A percentile compares a stretch with the other conserved stretches of the same genome.
Conservation (phyloP, 148 eudicot species). For the Cornus suecica region DNA sequence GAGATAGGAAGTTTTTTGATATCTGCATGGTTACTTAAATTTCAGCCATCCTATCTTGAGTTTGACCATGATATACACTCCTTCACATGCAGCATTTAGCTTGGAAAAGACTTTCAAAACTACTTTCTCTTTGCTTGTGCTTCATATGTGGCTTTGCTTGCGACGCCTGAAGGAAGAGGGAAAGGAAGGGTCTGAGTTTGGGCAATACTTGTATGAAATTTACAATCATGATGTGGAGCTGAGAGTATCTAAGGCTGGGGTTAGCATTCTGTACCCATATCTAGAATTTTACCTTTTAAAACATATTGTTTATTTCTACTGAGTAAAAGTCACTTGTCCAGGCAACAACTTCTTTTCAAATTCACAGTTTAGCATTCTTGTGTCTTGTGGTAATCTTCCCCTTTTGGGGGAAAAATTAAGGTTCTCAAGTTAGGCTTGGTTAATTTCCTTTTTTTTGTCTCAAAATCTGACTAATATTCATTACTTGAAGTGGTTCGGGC, state of each 20-base stretch:
- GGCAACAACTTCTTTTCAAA: background rate
- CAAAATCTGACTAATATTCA: no score
- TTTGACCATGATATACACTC: conserved; percentile 1
- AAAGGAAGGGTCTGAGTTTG: conserved; percentile 87
- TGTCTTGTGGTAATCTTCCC: background rate
- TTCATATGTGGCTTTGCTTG: conserved; percentile 94
- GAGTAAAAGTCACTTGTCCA: background rate
- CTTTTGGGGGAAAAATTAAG: background rate
- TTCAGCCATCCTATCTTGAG: background rate
- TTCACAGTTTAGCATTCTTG: background rate
- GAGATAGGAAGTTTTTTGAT: background rate
- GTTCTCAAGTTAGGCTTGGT: no score
- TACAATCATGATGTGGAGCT: conserved; percentile 95
- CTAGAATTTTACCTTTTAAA: background rate
- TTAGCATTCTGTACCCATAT: conserved; percentile 36
- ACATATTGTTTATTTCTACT: background rate
- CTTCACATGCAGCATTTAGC: conserved; percentile 66
- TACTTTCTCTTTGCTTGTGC: conserved; percentile 84
- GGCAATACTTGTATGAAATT: conserved; percentile 86
- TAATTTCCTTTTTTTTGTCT: no score
- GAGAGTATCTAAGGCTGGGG: conserved; percentile 98
- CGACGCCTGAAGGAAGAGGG: conserved; percentile 91
- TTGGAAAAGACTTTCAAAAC: conserved; percentile 93
- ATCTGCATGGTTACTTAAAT: background rate
- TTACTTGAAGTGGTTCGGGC: no score